Percentiles rank a stretch among this genome's conserved stretches.
Evolutionary conservation across 1,284 basidiomycete genomes (phyloP).

Genomic region (Heterobasidion occidentale): DNA sequence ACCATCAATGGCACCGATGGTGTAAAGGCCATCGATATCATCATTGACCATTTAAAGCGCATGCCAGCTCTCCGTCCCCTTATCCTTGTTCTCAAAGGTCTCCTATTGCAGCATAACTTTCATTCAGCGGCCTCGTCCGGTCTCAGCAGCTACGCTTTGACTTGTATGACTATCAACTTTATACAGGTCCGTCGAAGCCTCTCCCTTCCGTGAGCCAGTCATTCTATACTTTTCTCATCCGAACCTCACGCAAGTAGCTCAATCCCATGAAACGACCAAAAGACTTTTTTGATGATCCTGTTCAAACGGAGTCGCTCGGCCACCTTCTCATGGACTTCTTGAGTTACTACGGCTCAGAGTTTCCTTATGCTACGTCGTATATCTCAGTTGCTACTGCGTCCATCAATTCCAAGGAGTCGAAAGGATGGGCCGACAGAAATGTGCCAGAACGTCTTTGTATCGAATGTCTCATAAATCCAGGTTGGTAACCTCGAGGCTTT

Average conservation of each 20-base stretch:
- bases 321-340: slow-evolving; percentile 37
- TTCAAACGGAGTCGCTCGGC: slow-evolving; percentile 33
- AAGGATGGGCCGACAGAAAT: slow-evolving; percentile 23
- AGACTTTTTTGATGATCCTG: slow-evolving; percentile 27
- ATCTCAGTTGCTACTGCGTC: slow-evolving; percentile 29
- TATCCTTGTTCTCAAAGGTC: slow-evolving; percentile 64
- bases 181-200: slow-evolving; percentile 45
- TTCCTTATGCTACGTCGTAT: slow-evolving; percentile 33
- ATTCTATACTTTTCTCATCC: neutral
- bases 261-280: slow-evolving; percentile 30
- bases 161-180: slow-evolving; percentile 68
- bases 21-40: slow-evolving; percentile 46
- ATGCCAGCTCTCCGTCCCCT: slow-evolving; percentile 62
- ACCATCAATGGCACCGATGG: slow-evolving; percentile 65
- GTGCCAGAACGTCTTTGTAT: slow-evolving; percentile 26
- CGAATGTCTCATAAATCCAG: slow-evolving; percentile 34
- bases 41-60: slow-evolving; percentile 47
- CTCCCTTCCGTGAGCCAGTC: neutral
- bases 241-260: slow-evolving; percentile 16
- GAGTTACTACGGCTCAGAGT: slow-evolving; percentile 35
- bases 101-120: slow-evolving; percentile 57
- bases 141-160: slow-evolving; percentile 69
- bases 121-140: slow-evolving; percentile 70
- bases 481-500: slow-evolving; percentile 10
- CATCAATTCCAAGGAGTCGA: slow-evolving; percentile 27